phyloP scores from a whole-genome alignment of 1,284 basidiomycete species.

The Waitea zeae region DNA sequence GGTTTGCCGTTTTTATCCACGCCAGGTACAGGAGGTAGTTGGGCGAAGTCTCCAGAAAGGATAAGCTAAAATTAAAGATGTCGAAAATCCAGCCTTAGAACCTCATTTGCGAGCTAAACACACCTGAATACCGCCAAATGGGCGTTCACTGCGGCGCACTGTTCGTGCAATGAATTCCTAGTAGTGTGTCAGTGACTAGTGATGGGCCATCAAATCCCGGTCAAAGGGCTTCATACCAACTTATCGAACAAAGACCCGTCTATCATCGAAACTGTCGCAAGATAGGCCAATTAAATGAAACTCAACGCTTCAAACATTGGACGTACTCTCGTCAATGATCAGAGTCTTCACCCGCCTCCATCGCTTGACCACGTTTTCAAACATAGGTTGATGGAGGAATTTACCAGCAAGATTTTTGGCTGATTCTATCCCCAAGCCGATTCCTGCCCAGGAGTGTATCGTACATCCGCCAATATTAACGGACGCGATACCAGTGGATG shows the following conservation, averaged over 20 bases:
- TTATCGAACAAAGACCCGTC: constrained; percentile 49
- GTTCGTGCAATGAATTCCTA: constrained; percentile 29
- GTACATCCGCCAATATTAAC: constrained; percentile 92
- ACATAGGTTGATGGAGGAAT: constrained; percentile 23
- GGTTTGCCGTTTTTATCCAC: constrained; percentile 14
- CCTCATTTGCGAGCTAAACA: constrained; percentile 4
- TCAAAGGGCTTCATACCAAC: constrained; percentile 20
- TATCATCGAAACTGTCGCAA: constrained; percentile 42
- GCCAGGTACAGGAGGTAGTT: constrained; percentile 58
- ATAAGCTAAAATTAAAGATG: constrained; percentile 38
- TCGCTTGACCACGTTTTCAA: constrained; percentile 14
- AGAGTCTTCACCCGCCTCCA: constrained; percentile 38
- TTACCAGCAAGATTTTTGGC: constrained; percentile 49
- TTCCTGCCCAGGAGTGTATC: constrained; percentile 84
- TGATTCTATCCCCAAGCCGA: constrained; percentile 67
- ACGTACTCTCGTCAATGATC: constrained; percentile 56
- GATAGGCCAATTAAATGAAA: no score
- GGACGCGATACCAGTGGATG: constrained; percentile 78
- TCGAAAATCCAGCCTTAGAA: no score
- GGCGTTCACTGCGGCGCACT: constrained; percentile 25
- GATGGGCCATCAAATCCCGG: constrained; percentile 14
- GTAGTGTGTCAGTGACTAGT: neutral
- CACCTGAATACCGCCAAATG: constrained; percentile 67
- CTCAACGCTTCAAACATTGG: no score
- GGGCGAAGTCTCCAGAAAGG: constrained; percentile 67